phyloP scores from a whole-genome alignment of 1,284 basidiomycete species.

The Cryptococcus maquisensis region DNA sequence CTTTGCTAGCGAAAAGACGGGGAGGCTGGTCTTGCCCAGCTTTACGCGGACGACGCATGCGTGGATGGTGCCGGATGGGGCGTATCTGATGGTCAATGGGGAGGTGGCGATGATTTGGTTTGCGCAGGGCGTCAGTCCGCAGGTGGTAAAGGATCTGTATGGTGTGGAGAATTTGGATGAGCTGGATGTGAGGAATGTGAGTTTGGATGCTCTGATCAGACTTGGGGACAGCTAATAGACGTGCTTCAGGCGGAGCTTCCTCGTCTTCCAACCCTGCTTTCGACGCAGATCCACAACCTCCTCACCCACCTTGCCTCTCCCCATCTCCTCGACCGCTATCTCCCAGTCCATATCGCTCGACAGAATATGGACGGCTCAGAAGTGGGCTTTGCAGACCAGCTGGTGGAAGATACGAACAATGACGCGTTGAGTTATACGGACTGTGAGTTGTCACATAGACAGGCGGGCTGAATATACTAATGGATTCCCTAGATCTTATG shows the following conservation, averaged over 20 bases:
- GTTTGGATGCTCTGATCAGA: slow-evolving; percentile 15
- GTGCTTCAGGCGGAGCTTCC: background rate
- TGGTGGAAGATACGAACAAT: slow-evolving; percentile 96
- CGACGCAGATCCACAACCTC: slow-evolving; percentile 58
- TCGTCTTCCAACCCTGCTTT: background rate
- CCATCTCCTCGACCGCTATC: slow-evolving; percentile 59
- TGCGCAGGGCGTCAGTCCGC: slow-evolving; percentile 73
- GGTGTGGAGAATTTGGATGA: slow-evolving; percentile 72
- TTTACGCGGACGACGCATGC: slow-evolving; percentile 79
- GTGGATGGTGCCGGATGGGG: slow-evolving; percentile 84
- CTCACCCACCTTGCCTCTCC: slow-evolving; percentile 73
- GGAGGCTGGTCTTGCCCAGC: slow-evolving; percentile 65
- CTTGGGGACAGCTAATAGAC: background rate
- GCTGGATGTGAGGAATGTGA: slow-evolving; percentile 69
- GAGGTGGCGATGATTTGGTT: slow-evolving; percentile 89
- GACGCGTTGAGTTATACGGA: slow-evolving; percentile 84
- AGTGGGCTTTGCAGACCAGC: slow-evolving; percentile 93
- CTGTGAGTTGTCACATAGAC: slow-evolving; percentile 56
- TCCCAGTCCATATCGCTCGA: slow-evolving; percentile 74
- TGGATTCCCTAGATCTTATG: slow-evolving; percentile 36
- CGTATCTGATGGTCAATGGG: slow-evolving; percentile 93
- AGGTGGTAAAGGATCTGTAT: slow-evolving; percentile 79
- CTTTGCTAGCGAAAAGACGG: slow-evolving; percentile 53
- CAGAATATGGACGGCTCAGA: slow-evolving; percentile 93
- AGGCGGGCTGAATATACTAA: background rate